These are phyloP conservation scores for Picea sitchensis DNA, from an alignment of 75 land plant species.

Conservation along the genomic window DNA sequence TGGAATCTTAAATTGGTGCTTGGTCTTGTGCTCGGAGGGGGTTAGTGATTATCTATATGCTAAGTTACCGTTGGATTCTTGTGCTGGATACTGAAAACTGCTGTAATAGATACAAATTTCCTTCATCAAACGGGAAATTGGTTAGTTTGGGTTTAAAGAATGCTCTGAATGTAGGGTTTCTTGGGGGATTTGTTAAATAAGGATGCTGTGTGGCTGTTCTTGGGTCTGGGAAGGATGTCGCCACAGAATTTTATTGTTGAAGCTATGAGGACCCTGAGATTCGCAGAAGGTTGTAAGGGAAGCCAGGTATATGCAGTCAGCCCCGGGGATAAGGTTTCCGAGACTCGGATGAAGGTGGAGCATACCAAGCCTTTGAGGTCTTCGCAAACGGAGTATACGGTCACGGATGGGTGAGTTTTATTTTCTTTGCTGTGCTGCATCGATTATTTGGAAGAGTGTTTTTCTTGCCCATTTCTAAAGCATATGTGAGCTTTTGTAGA, in stretches of 20 bases:
- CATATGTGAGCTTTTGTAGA: not conserved
- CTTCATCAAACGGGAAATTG: too few relatives aligned
- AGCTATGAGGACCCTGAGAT: constrained; percentile 53
- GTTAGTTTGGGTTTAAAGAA: too few relatives aligned
- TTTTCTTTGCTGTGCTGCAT: not conserved
- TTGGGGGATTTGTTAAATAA: too few relatives aligned
- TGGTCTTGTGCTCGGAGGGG: too few relatives aligned
- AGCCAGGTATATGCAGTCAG: constrained; percentile 67
- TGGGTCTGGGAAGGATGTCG: not conserved
- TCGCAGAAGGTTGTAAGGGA: constrained; percentile 70
- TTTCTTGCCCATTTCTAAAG: not conserved
- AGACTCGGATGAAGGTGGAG: constrained; percentile 12
- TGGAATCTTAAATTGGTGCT: too few relatives aligned
- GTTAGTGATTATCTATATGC: too few relatives aligned
- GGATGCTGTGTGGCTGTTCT: too few relatives aligned
- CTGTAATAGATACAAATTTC: too few relatives aligned
- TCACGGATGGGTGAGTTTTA: constrained; percentile 1
- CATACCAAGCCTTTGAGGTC: constrained; percentile 1
- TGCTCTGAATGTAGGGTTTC: too few relatives aligned
- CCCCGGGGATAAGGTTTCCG: constrained; percentile 29
- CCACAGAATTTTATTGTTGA: constrained; percentile 4
- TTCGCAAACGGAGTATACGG: not conserved
- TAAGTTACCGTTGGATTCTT: too few relatives aligned
- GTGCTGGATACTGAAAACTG: too few relatives aligned
- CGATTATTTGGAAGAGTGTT: not conserved